Conservation (phyloP, 352 stramenopile genomes). For the Phytophthora palmivora region DNA sequence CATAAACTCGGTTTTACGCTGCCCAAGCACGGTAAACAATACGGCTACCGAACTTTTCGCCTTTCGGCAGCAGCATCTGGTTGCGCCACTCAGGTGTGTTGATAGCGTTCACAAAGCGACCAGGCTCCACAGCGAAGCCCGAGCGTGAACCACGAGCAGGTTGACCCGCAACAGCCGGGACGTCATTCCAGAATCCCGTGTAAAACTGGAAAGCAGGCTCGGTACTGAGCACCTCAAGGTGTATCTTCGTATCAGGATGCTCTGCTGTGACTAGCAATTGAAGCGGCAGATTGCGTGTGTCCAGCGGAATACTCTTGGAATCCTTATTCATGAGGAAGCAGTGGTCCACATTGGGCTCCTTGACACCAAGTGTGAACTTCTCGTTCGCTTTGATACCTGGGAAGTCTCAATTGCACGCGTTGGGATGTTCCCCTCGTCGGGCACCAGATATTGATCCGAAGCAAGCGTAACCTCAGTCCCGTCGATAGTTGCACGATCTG, state of each 20-base stretch:
- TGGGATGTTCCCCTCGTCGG: conserved; percentile 36
- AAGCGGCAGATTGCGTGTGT: conserved; percentile 31
- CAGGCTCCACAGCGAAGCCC: conserved; percentile 36
- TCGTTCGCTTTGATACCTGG: conserved; percentile 32
- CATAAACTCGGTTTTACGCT: conserved; percentile 17
- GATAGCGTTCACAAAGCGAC: conserved; percentile 36
- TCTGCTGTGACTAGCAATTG: conserved; percentile 33
- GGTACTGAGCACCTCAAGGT: conserved; percentile 36
- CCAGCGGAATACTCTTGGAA: conserved; percentile 38
- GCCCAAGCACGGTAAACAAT: conserved; percentile 37
- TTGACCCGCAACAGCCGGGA: conserved; percentile 29
- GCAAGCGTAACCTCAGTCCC: conserved; percentile 31
- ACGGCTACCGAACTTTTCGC: conserved; percentile 35
- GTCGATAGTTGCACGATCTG: conserved; percentile 38
- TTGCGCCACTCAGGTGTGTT: conserved; percentile 36
- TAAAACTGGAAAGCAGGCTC: conserved; percentile 42
- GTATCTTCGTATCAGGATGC: conserved; percentile 37
- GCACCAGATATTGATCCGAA: conserved; percentile 34
- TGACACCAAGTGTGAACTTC: conserved; percentile 32
- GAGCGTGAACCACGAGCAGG: conserved; percentile 32
- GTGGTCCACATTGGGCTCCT: conserved; percentile 40
- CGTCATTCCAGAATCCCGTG: conserved; percentile 43
- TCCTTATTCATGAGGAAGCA: conserved; percentile 37
- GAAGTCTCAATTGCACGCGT: conserved; percentile 38
- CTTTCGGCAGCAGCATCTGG: conserved; percentile 40